A percentile compares a stretch with the other conserved stretches of the same genome.
phyloP scores from a whole-genome alignment of 768 basidiomycete genomes.

The Boletus speciosus region DNA sequence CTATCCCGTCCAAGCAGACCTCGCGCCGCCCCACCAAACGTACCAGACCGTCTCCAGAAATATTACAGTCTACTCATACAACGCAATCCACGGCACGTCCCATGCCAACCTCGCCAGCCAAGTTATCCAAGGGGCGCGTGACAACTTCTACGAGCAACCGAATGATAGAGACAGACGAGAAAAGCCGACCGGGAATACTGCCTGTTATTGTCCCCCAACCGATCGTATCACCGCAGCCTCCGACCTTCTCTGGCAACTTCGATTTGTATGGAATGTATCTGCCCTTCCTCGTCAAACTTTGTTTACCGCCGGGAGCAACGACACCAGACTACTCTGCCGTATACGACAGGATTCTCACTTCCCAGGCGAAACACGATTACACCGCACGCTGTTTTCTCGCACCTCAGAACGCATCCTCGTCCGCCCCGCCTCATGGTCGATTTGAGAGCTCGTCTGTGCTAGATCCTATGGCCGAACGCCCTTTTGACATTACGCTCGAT shows the following conservation, averaged over 20 bases:
- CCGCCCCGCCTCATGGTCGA: constrained; percentile 19
- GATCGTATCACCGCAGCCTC: constrained; percentile 1
- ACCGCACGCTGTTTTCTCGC: constrained; percentile 33
- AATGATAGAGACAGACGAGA: background rate
- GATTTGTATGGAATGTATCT: constrained; percentile 40
- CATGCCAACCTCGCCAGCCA: constrained; percentile 8
- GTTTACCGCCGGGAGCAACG: constrained; percentile 27
- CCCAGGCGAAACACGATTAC: constrained; percentile 37
- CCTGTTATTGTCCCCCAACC: constrained; percentile 7
- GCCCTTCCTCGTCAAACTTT: constrained; percentile 34
- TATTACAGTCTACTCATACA: constrained; percentile 7
- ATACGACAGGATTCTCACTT: constrained; percentile 35
- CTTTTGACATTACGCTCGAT: constrained; percentile 31
- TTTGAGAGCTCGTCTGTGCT: constrained; percentile 25
- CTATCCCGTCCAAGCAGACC: background rate
- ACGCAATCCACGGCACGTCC: constrained; percentile 3
- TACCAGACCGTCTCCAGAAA: constrained; percentile 7
- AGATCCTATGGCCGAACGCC: constrained; percentile 36
- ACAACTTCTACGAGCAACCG: background rate
- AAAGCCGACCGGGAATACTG: background rate
- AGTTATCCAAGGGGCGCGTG: constrained; percentile 1
- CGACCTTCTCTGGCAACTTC: constrained; percentile 33
- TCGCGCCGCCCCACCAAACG: constrained; percentile 21
- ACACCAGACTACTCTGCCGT: constrained; percentile 29
- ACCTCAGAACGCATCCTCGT: constrained; percentile 1